These are phyloP conservation scores for Apium graveolens DNA, from an alignment of 129 eudicot genomes.

Conservation along the genomic window DNA sequence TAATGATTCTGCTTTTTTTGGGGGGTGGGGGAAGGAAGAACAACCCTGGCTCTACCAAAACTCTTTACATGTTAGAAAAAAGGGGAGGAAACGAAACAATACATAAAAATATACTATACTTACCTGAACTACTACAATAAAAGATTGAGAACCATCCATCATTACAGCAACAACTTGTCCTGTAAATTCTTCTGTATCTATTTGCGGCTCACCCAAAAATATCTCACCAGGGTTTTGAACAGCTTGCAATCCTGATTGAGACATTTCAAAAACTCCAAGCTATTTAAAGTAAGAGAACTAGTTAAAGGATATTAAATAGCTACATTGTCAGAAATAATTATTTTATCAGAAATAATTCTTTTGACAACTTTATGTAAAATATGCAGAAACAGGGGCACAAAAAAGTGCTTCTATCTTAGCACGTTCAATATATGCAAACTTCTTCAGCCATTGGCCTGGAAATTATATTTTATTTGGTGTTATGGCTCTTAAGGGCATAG, in stretches of 20 bases:
- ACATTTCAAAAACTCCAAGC: constrained; percentile 96
- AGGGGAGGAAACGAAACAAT: not conserved
- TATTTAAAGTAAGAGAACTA: constrained; percentile 13
- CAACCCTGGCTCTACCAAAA: not conserved
- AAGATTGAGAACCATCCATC: constrained; percentile 84
- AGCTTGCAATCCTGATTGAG: constrained; percentile 68
- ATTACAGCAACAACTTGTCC: constrained; percentile 80
- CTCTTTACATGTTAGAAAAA: not conserved
- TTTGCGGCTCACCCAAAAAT: constrained; percentile 48
- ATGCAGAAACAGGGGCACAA: not conserved
- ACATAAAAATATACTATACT: not conserved
- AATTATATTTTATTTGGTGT: too few species aligned
- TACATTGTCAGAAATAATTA: not conserved
- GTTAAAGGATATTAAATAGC: not conserved
- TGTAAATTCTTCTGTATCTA: constrained; percentile 65
- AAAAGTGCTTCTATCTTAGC: not conserved
- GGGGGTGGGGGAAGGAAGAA: not conserved
- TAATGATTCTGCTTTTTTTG: not conserved
- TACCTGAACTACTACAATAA: constrained; percentile 76
- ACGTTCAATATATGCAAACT: not conserved
- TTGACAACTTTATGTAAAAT: not conserved
- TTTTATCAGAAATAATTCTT: too few species aligned
- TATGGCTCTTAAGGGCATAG: too few species aligned
- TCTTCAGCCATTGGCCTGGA: not conserved
- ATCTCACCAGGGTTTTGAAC: constrained; percentile 77